phyloP scores from a whole-genome alignment of 2,329 filamentous ascomycete genomes.

The Fulvia fulva region DNA sequence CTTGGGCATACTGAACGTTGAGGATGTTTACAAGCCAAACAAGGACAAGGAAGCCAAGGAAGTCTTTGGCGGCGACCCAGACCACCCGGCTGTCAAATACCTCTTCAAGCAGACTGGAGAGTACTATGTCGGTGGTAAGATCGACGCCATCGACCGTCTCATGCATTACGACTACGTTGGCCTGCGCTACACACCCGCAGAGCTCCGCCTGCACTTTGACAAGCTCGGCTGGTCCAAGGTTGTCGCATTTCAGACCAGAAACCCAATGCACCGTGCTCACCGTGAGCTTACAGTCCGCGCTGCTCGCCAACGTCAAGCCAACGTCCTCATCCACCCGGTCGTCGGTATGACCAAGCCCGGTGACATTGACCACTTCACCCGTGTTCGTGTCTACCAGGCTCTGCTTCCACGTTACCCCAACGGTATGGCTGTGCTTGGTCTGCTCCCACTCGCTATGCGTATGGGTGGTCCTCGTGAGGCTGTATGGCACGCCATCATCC shows the following conservation, averaged over 20 bases:
- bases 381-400: conserved; percentile 97
- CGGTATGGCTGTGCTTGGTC: conserved; percentile 95
- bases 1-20: conserved; percentile 89
- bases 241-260: conserved; percentile 97
- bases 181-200: conserved; percentile 89
- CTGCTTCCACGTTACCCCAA: conserved; percentile 96
- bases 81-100: conserved; percentile 86
- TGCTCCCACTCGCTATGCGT: conserved; percentile 94
- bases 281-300: conserved; percentile 96
- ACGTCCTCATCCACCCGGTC: conserved; percentile 97
- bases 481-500: conserved; percentile 99
- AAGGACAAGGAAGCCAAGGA: conserved; percentile 88
- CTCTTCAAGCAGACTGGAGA: conserved; percentile 76
- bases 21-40: conserved; percentile 92
- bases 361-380: conserved; percentile 99
- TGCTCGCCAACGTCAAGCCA: conserved; percentile 91
- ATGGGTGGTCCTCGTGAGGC: conserved; percentile 98
- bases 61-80: conserved; percentile 88
- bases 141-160: conserved; percentile 89
- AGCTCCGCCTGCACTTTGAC: conserved; percentile 94
- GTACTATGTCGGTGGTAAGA: conserved; percentile 91
- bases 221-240: conserved; percentile 98
- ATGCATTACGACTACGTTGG: conserved; percentile 99
- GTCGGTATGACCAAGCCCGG: conserved; percentile 98
- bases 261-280: conserved; percentile 99